Evolutionary conservation across 345 rosid species (phyloP).

Genomic region (Melaleuca alternifolia): DNA sequence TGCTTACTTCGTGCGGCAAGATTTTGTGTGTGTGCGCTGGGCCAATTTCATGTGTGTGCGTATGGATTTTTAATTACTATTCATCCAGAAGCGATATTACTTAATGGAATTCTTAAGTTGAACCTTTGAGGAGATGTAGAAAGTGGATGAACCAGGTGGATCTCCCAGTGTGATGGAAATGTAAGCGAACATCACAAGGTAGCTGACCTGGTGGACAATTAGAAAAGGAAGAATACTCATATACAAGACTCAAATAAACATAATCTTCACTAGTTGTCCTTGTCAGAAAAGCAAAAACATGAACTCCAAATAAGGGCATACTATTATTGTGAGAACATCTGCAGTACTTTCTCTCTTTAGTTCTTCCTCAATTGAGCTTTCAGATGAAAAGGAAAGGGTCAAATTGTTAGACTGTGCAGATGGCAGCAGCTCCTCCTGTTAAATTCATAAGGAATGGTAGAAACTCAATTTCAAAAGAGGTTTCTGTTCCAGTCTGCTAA

Average conservation of each 20-base stretch:
- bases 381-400: constrained; percentile 86
- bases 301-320: constrained; percentile 13
- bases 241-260: neutral
- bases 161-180: constrained; percentile 87
- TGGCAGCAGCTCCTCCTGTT: constrained; percentile 66
- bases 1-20: neutral
- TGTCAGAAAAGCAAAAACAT: neutral
- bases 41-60: neutral
- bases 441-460: neutral
- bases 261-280: neutral
- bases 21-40: neutral
- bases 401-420: constrained; percentile 67
- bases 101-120: neutral
- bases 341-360: constrained; percentile 95
- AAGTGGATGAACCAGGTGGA: constrained; percentile 37
- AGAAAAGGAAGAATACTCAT: neutral
- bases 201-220: constrained; percentile 49
- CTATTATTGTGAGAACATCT: constrained; percentile 71
- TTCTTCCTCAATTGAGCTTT: constrained; percentile 97
- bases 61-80: neutral
- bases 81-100: neutral
- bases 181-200: constrained; percentile 93
- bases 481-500: neutral
- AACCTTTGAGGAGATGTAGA: constrained; percentile 88
- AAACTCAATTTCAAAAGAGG: neutral